Evolutionary conservation across 768 basidiomycete genomes (phyloP), one percentile per base, ranked within the genome.

Genomic region (Dioszegia hungarica): DNA sequence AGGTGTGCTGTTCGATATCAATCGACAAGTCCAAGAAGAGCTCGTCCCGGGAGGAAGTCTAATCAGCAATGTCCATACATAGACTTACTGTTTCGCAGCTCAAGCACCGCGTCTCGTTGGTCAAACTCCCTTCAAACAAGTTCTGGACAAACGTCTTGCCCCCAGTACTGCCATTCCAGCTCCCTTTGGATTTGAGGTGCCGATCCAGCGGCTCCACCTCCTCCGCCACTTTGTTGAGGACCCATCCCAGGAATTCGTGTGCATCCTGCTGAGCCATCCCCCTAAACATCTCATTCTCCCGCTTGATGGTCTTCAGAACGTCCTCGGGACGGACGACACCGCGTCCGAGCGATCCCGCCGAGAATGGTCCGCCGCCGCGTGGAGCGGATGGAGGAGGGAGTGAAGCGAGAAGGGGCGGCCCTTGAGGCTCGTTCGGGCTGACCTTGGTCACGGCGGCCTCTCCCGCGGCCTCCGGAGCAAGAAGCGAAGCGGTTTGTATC

Each of bases 1-100:
- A 94, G 2, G 92, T 89, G 77, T 98, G 95, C 75, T 95, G 90
- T 74, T 97, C 94, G 65, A 99, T 98, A 75, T 99, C 95, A 77
- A 99, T 90, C 4, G 93, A 97, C n/a, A 99, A 81, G 78, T 99
- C 95, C 53, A 99, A 82, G 78, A 99, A 99, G 10, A 87, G 84
- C 76, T 99, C 95, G 70, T 98, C 94, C 19, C 95, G 86, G 10
- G 91, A 88, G 6, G 90, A 90, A 4, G 89, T 84, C 88, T 90
- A 61, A 54, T 55, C 54, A 56, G n/a, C 37, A 45, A 44, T 1
- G n/a, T 15, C 33, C 44, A 22, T 38, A 53, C 45, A 51, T 1
- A 40, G 28, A 79, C 84, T 68, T 68, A 94, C 93, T 41, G 89
- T 97, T 79, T 99, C 95, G 82, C 95, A 99, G 11, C 92, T 93